Evolutionary conservation across 805 yeast genomes (phyloP).

Genomic region (Candida vartiovaarae): DNA sequence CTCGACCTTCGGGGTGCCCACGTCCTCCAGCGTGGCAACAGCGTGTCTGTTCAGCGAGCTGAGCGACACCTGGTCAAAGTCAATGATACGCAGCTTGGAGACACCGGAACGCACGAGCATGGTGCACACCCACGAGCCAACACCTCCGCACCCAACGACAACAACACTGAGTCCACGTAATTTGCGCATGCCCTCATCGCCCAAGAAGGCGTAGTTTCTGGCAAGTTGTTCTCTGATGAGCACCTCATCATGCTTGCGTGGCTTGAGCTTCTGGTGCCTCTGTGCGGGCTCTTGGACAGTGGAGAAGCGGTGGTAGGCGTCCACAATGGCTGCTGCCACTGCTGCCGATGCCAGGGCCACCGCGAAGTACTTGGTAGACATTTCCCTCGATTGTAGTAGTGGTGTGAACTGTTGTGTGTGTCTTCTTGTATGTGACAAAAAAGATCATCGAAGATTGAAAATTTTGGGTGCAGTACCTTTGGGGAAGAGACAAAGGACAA

Average conservation of each 20-base stretch:
- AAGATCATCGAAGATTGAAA: not conserved
- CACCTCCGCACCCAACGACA: slow-evolving; percentile 95
- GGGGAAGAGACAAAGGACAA: not conserved
- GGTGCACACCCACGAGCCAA: slow-evolving; percentile 93
- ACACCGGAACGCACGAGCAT: slow-evolving; percentile 92
- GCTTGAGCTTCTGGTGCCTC: slow-evolving; percentile 1
- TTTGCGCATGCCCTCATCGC: slow-evolving; percentile 73
- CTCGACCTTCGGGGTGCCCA: slow-evolving; percentile 85
- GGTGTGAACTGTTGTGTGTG: no score
- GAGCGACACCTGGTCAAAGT: slow-evolving; percentile 92
- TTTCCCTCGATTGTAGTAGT: no score
- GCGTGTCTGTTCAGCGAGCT: slow-evolving; percentile 93
- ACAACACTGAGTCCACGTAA: slow-evolving; percentile 68
- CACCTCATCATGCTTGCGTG: slow-evolving; percentile 45
- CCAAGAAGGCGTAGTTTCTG: slow-evolving; percentile 85
- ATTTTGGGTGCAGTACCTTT: not conserved
- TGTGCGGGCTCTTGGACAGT: not conserved
- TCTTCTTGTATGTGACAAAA: no score
- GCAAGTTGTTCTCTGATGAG: slow-evolving; percentile 89
- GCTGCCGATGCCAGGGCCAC: slow-evolving; percentile 27
- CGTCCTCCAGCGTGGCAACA: slow-evolving; percentile 85
- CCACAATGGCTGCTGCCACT: slow-evolving; percentile 25
- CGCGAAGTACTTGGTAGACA: slow-evolving; percentile 19
- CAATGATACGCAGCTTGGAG: slow-evolving; percentile 69
- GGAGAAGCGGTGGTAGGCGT: slow-evolving; percentile 21